phyloP scores from a whole-genome alignment of 2,329 filamentous ascomycete genomes.

The Amauroascus niger region DNA sequence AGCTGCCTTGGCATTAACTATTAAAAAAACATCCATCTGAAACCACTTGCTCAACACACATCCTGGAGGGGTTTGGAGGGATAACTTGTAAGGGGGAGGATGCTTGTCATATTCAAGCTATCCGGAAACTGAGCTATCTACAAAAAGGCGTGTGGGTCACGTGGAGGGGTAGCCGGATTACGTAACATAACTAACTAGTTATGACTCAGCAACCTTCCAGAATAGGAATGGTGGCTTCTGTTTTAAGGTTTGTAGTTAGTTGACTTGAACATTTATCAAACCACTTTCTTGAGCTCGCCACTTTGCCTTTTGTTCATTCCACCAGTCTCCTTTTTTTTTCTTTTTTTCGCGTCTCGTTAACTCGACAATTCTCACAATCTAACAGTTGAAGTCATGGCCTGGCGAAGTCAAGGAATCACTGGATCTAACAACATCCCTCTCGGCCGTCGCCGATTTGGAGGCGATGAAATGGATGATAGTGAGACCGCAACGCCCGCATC shows the following conservation, averaged over 20 bases:
- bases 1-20: too few relatives aligned
- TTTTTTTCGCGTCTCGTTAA: too few relatives aligned
- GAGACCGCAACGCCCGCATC: constrained; percentile 39
- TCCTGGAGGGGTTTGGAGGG: too few relatives aligned
- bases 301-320: not conserved
- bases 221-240: not conserved
- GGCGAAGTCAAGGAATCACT: constrained; percentile 71
- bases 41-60: too few relatives aligned
- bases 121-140: too few relatives aligned
- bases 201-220: not conserved
- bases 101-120: too few relatives aligned
- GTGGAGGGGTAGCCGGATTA: too few relatives aligned
- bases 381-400: constrained; percentile 43
- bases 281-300: not conserved
- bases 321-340: not conserved
- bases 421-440: constrained; percentile 97
- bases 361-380: not conserved
- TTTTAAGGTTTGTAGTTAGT: not conserved
- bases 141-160: too few relatives aligned
- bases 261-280: not conserved
- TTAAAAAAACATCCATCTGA: too few relatives aligned
- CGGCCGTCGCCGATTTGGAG: constrained; percentile 69
- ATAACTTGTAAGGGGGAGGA: too few relatives aligned
- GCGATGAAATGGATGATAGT: constrained; percentile 44
- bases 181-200: too few relatives aligned